Evolutionary conservation across 2,329 filamentous ascomycete species (phyloP).

Genomic region (Venturia asperata): DNA sequence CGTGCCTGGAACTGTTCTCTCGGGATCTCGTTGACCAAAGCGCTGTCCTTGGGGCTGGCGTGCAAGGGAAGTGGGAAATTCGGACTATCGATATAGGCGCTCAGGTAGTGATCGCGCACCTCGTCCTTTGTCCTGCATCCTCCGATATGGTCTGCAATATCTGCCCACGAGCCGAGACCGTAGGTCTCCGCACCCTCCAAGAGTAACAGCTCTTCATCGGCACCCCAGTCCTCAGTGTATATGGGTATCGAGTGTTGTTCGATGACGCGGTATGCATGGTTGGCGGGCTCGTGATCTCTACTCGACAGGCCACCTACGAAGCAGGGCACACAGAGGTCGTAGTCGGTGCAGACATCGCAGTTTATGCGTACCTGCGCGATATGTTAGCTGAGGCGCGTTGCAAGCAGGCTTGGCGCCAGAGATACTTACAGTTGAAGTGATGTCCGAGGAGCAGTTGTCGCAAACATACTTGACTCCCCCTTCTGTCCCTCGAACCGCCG

Average conservation of each 20-base stretch:
- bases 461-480: slow-evolving; percentile 81
- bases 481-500: slow-evolving; percentile 73
- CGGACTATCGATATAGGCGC: slow-evolving; percentile 76
- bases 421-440: slow-evolving; percentile 80
- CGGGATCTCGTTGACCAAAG: slow-evolving; percentile 70
- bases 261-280: slow-evolving; percentile 86
- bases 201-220: slow-evolving; percentile 89
- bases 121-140: slow-evolving; percentile 93
- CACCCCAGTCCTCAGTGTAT: slow-evolving; percentile 90
- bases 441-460: slow-evolving; percentile 92
- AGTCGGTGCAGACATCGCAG: slow-evolving; percentile 87
- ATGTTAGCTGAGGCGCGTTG: slow-evolving; percentile 14
- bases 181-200: slow-evolving; percentile 95
- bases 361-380: slow-evolving; percentile 74
- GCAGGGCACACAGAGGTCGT: slow-evolving; percentile 93
- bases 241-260: slow-evolving; percentile 98
- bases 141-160: slow-evolving; percentile 96
- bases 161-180: slow-evolving; percentile 92
- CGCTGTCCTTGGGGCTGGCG: slow-evolving; percentile 74
- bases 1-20: slow-evolving; percentile 87
- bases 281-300: slow-evolving; percentile 76
- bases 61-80: slow-evolving; percentile 81
- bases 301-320: slow-evolving; percentile 77
- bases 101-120: slow-evolving; percentile 87
- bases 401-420: slow-evolving; percentile 10